Evolutionary conservation across 495 filamentous ascomycete species (phyloP).

Genomic region (Penicillium odoratum): DNA sequence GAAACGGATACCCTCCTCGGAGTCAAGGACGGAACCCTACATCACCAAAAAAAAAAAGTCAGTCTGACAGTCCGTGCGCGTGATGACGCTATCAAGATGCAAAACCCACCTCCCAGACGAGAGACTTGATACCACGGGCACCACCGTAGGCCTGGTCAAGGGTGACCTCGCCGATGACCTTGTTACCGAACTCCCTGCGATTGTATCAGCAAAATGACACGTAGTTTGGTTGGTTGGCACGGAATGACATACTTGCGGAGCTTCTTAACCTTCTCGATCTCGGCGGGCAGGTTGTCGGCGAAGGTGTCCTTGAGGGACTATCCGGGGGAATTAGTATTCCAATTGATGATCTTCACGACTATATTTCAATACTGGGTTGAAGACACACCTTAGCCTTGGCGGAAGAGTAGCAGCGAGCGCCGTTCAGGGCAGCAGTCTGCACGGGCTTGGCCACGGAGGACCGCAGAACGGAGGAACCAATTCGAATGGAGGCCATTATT

Average conservation of each 20-base stretch:
- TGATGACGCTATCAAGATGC: not conserved
- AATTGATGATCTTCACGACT: conserved; percentile 8
- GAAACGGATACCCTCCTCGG: conserved; percentile 99
- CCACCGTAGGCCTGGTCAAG: conserved; percentile 99
- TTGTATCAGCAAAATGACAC: conserved; percentile 23
- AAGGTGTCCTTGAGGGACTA: conserved; percentile 98
- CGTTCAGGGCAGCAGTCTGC: conserved; percentile 73
- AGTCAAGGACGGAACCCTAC: conserved; percentile 91
- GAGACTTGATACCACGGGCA: conserved; percentile 96
- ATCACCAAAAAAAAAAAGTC: conserved; percentile 7
- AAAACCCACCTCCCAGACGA: conserved; percentile 83
- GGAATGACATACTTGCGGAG: conserved; percentile 74
- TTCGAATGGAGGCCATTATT: conserved; percentile 74
- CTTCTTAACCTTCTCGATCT: conserved; percentile 99
- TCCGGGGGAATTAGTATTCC: conserved; percentile 22
- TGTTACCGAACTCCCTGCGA: conserved; percentile 83
- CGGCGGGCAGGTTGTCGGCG: conserved; percentile 87
- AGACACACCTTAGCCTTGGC: conserved; percentile 75
- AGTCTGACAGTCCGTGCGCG: not conserved
- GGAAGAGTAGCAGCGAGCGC: conserved; percentile 83
- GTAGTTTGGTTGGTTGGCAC: not conserved
- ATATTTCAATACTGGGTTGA: conserved; percentile 8
- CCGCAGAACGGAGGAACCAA: conserved; percentile 73
- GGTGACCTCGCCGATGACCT: conserved; percentile 95
- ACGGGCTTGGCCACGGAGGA: conserved; percentile 62